phyloP scores from a whole-genome alignment of 306 rosid genomes.

The Albizia julibrissin region DNA sequence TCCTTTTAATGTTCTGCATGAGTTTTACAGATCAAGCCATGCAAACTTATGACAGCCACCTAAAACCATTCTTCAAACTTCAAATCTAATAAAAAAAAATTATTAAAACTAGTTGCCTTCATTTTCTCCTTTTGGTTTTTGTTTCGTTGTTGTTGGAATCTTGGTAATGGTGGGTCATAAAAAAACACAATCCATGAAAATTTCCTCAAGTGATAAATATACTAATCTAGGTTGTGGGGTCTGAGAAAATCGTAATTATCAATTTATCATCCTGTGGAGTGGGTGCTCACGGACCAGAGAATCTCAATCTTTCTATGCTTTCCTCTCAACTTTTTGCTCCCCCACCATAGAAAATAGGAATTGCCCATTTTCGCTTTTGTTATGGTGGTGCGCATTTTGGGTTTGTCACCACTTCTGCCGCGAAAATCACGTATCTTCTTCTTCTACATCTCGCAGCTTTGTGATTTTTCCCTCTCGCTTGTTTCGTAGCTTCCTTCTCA shows the following conservation, averaged over 20 bases:
- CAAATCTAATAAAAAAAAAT: neutral
- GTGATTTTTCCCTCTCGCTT: neutral
- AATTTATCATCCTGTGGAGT: constrained; percentile 17
- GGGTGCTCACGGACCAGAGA: constrained; percentile 49
- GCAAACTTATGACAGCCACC: neutral
- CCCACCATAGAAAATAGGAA: constrained; percentile 29
- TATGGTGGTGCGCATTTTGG: constrained; percentile 31
- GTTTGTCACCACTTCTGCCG: constrained; percentile 11
- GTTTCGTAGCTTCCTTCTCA: neutral
- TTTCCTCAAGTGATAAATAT: constrained; percentile 25
- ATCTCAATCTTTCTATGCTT: constrained; percentile 52
- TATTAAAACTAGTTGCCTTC: neutral
- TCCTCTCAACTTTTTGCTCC: constrained; percentile 36
- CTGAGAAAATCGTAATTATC: constrained; percentile 18
- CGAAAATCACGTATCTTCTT: constrained; percentile 13
- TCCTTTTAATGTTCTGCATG: neutral
- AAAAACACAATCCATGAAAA: constrained; percentile 29
- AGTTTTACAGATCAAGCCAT: constrained; percentile 14
- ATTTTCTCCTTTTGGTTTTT: neutral
- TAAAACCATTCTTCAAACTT: neutral
- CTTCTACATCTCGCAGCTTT: neutral
- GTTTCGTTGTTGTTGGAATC: neutral
- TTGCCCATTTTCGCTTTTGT: constrained; percentile 43
- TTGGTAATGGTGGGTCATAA: neutral
- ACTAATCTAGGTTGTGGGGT: constrained; percentile 31